These are phyloP conservation scores for Gossypium longicalyx DNA, from an alignment of 345 rosid genomes.

Conservation along the genomic window DNA sequence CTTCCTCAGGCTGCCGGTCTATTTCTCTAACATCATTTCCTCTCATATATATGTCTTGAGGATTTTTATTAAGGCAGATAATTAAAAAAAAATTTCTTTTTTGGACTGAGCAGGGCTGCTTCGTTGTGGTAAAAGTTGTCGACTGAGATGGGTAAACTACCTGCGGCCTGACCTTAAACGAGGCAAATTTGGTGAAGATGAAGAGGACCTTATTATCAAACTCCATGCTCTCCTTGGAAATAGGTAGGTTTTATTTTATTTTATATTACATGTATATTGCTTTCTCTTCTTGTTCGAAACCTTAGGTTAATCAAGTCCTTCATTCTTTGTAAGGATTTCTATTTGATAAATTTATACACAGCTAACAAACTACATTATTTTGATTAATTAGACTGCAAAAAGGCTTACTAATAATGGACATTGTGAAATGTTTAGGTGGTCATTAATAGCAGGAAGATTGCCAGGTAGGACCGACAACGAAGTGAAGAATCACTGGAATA, in stretches of 20 bases:
- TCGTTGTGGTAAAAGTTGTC: constrained; percentile 15
- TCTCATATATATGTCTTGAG: not conserved
- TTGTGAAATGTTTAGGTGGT: not conserved
- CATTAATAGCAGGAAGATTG: constrained; percentile 13
- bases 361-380: too few relatives aligned
- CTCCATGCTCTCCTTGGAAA: constrained; percentile 16
- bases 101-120: constrained; percentile 8
- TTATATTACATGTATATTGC: too few relatives aligned
- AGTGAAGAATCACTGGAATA: constrained; percentile 18
- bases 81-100: too few relatives aligned
- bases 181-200: constrained; percentile 14
- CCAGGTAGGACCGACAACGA: constrained; percentile 18
- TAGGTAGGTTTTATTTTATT: not conserved
- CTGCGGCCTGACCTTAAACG: constrained; percentile 11
- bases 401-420: not conserved
- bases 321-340: too few relatives aligned
- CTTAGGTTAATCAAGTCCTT: too few relatives aligned
- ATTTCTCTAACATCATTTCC: not conserved
- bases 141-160: constrained; percentile 19
- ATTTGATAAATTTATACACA: too few relatives aligned
- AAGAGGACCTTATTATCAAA: constrained; percentile 19
- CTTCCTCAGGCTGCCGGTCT: constrained; percentile 51
- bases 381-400: too few relatives aligned
- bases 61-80: too few relatives aligned
- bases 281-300: too few relatives aligned